Percentiles rank a stretch among this genome's conserved stretches.
Conservation (phyloP, 495 filamentous ascomycete genomes). For the Chaetomium cochliodes region DNA sequence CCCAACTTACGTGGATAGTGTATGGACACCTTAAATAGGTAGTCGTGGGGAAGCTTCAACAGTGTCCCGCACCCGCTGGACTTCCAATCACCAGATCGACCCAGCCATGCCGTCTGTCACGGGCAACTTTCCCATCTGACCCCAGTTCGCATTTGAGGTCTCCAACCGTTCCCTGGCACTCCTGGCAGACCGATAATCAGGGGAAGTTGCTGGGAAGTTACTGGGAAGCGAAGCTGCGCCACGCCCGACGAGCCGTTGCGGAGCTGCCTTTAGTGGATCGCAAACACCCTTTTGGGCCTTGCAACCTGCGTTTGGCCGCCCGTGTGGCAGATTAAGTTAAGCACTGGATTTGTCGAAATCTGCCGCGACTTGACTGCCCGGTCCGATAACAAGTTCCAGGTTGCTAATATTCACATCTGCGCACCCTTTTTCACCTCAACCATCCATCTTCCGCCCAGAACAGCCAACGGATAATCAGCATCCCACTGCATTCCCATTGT, state of each 20-base stretch:
- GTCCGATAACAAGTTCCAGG: background rate
- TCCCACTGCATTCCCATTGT: background rate
- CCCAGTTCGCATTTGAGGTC: conserved; percentile 10
- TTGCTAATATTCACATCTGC: conserved; percentile 3
- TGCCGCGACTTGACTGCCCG: background rate
- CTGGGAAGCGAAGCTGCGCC: conserved; percentile 16
- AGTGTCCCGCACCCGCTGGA: too few relatives aligned
- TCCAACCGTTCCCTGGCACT: background rate
- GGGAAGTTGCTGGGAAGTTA: too few relatives aligned
- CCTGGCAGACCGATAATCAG: background rate
- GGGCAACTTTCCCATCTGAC: background rate
- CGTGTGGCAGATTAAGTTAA: conserved; percentile 6
- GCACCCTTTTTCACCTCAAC: background rate
- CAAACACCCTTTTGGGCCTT: conserved; percentile 4
- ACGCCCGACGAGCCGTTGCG: conserved; percentile 12
- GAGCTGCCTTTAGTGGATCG: conserved; percentile 16
- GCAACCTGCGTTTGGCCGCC: too few relatives aligned
- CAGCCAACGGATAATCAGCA: background rate
- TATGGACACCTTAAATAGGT: too few relatives aligned
- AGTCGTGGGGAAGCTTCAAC: too few relatives aligned
- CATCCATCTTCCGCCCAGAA: background rate
- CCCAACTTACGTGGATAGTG: too few relatives aligned
- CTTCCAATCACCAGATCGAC: too few relatives aligned
- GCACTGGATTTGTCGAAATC: conserved; percentile 2
- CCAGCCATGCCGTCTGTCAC: background rate